Conservation (phyloP, 1,284 basidiomycete genomes). For the Ustilago hordei region DNA sequence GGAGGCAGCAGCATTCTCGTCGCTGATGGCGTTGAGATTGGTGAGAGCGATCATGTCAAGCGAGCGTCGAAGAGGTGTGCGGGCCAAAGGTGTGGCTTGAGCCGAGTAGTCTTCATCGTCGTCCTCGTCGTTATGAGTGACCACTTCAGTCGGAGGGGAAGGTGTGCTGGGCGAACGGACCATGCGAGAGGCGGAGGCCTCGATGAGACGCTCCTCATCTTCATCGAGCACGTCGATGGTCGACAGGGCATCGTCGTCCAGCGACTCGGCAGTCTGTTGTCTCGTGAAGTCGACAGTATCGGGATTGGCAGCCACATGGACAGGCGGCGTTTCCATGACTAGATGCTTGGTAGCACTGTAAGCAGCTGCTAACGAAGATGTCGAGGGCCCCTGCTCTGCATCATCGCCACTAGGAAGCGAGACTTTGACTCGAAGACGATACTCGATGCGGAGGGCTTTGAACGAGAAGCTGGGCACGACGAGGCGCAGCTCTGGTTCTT, state of each 20-base stretch:
- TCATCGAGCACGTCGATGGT: slow-evolving; percentile 44
- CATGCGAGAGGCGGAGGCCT: slow-evolving; percentile 29
- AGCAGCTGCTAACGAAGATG: not conserved
- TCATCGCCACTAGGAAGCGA: slow-evolving; percentile 16
- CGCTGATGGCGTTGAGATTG: not conserved
- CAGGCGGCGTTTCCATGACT: slow-evolving; percentile 49
- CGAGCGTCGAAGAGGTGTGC: slow-evolving; percentile 41
- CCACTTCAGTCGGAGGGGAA: not conserved
- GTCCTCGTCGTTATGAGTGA: slow-evolving; percentile 15
- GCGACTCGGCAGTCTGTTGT: slow-evolving; percentile 25
- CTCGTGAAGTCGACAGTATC: slow-evolving; percentile 51
- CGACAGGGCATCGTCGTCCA: slow-evolving; percentile 40
- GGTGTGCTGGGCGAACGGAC: slow-evolving; percentile 1
- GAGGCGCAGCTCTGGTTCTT: slow-evolving; percentile 38
- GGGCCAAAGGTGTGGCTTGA: slow-evolving; percentile 45
- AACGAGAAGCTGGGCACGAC: slow-evolving; percentile 53
- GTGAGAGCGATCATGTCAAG: slow-evolving; percentile 32
- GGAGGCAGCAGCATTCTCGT: not conserved
- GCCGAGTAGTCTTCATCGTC: slow-evolving; percentile 40
- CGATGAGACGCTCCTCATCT: slow-evolving; percentile 42
- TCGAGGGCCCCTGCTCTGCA: slow-evolving; percentile 8
- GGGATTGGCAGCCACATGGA: slow-evolving; percentile 44
- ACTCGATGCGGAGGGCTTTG: slow-evolving; percentile 49
- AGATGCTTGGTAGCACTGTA: not conserved
- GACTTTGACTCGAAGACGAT: slow-evolving; percentile 41